A percentile compares a stretch with the other conserved stretches of the same genome.
Conservation (phyloP, 306 rosid genomes). For the Prunus persica region DNA sequence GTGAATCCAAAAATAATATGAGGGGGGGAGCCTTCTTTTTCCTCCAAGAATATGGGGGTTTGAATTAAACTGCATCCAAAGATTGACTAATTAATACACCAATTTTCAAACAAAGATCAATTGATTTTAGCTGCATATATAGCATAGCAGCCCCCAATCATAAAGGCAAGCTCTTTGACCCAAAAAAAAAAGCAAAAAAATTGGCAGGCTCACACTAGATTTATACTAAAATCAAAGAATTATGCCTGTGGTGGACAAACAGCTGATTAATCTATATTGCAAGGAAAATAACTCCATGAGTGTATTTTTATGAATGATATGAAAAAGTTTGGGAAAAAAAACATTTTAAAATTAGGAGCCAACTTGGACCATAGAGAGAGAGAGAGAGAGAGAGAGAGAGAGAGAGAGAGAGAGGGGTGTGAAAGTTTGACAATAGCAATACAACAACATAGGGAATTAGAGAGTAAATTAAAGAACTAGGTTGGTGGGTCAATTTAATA, state of each 20-base stretch:
- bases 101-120: too few relatives aligned
- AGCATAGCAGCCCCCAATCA: too few relatives aligned
- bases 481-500: constrained; percentile 15
- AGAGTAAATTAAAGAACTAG: not conserved
- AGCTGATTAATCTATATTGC: not conserved
- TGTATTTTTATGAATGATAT: not conserved
- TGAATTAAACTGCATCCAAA: too few relatives aligned
- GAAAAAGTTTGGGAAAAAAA: not conserved
- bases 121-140: too few relatives aligned
- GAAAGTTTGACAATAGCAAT: not conserved
- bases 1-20: too few relatives aligned
- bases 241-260: not conserved
- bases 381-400: too few relatives aligned
- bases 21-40: too few relatives aligned
- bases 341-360: not conserved
- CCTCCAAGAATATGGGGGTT: too few relatives aligned
- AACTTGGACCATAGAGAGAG: not conserved
- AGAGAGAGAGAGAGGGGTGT: not conserved
- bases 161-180: too few relatives aligned
- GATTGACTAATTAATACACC: too few relatives aligned
- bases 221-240: not conserved
- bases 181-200: too few relatives aligned
- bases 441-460: not conserved
- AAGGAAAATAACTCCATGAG: not conserved
- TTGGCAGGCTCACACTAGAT: too few relatives aligned